Conservation (phyloP, 1,139 yeast genomes). For the Arxiozyma slooffiae region DNA sequence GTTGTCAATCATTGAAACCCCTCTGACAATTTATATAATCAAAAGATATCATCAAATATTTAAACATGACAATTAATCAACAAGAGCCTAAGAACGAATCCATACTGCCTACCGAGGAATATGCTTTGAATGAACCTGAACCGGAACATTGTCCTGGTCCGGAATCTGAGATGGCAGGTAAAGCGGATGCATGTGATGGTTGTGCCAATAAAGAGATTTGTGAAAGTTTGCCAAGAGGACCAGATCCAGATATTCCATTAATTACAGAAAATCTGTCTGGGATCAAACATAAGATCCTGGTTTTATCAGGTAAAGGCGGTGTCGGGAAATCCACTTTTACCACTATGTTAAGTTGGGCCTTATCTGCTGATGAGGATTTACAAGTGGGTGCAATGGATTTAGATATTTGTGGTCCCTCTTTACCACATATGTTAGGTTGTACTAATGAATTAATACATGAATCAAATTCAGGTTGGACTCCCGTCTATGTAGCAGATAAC, state of each 20-base stretch:
- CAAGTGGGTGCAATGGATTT: conserved; percentile 96
- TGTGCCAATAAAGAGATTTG: conserved; percentile 92
- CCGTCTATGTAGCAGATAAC: conserved; percentile 91
- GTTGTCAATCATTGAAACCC: background rate
- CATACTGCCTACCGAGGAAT: conserved; percentile 6
- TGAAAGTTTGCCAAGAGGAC: conserved; percentile 82
- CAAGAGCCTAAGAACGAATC: background rate
- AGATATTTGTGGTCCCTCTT: conserved; percentile 95
- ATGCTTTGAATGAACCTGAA: conserved; percentile 34
- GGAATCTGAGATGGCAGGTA: conserved; percentile 86
- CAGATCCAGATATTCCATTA: conserved; percentile 86
- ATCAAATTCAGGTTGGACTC: conserved; percentile 91
- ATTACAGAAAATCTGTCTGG: conserved; percentile 58
- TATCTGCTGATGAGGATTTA: conserved; percentile 75
- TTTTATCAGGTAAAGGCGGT: conserved; percentile 94
- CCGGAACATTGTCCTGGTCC: conserved; percentile 98
- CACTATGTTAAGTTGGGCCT: conserved; percentile 89
- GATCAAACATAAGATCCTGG: conserved; percentile 75
- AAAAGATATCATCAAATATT: too few species aligned
- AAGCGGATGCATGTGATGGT: conserved; percentile 86
- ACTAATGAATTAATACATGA: conserved; percentile 79
- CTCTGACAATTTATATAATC: background rate
- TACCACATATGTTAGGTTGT: conserved; percentile 92
- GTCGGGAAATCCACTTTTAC: conserved; percentile 97
- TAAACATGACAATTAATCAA: background rate